These are phyloP conservation scores for Urochloa ruziziensis DNA, from an alignment of 176 grass and related monocot species.

Conservation along the genomic window DNA sequence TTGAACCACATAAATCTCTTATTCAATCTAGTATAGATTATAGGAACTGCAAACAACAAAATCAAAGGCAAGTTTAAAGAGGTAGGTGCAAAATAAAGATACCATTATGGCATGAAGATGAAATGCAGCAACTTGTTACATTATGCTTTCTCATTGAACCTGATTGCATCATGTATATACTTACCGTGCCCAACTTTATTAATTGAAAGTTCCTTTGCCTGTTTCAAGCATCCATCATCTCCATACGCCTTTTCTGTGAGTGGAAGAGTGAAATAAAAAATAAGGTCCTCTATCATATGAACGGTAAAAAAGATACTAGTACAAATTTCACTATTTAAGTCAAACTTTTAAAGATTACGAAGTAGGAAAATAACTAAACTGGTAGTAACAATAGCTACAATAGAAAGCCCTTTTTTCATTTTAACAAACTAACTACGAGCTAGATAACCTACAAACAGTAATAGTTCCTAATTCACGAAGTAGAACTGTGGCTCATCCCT, in stretches of 20 bases:
- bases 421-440: neutral
- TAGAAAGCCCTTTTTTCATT: neutral
- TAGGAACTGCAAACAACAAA: neutral
- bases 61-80: neutral
- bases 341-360: neutral
- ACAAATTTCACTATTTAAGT: neutral
- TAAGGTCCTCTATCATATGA: neutral
- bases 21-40: neutral
- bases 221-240: conserved; percentile 82
- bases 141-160: neutral
- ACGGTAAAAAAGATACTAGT: neutral
- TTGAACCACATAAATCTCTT: neutral
- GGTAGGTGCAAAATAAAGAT: neutral
- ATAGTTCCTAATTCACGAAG: conserved; percentile 3
- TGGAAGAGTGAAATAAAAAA: neutral
- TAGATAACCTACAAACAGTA: neutral
- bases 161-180: neutral
- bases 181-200: conserved; percentile 98
- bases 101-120: neutral
- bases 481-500: neutral
- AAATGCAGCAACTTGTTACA: neutral
- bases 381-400: neutral
- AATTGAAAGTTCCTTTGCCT: conserved; percentile 91
- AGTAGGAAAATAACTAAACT: neutral
- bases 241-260: conserved; percentile 85